Percentiles rank a stretch among this genome's conserved stretches.
phyloP scores from a whole-genome alignment of 2,329 filamentous ascomycete species.

The Scedosporium dehoogii region DNA sequence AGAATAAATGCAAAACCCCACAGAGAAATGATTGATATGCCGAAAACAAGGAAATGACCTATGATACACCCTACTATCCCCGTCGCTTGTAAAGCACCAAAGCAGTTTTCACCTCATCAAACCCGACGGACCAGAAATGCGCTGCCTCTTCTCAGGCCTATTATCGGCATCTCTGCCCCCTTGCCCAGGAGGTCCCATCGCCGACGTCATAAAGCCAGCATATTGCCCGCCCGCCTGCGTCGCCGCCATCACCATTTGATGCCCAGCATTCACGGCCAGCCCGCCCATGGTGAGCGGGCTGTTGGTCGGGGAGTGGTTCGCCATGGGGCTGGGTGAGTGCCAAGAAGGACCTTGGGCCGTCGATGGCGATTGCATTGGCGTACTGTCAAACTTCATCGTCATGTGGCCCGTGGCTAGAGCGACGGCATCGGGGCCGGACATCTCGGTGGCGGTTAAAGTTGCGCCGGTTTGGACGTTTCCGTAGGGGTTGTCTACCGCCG shows the following conservation, averaged over 20 bases:
- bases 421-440: not conserved
- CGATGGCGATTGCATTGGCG: constrained; percentile 1
- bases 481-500: not conserved
- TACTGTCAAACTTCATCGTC: constrained; percentile 3
- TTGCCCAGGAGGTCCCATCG: not conserved
- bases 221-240: not conserved
- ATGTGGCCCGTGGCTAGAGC: not conserved
- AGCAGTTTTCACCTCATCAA: not conserved
- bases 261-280: not conserved
- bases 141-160: constrained; percentile 4
- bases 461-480: not conserved
- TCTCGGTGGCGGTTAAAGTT: not conserved
- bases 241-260: not conserved
- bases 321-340: not conserved
- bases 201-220: constrained; percentile 1
- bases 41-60: too few species aligned
- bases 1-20: too few species aligned
- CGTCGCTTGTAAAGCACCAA: too few species aligned
- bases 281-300: constrained; percentile 1
- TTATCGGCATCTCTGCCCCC: not conserved
- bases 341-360: not conserved
- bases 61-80: too few species aligned
- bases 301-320: constrained; percentile 3
- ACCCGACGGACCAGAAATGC: not conserved
- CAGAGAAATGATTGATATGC: too few species aligned